Evolutionary conservation across 345 rosid species (phyloP).

Genomic region (Lagerstroemia speciosa): DNA sequence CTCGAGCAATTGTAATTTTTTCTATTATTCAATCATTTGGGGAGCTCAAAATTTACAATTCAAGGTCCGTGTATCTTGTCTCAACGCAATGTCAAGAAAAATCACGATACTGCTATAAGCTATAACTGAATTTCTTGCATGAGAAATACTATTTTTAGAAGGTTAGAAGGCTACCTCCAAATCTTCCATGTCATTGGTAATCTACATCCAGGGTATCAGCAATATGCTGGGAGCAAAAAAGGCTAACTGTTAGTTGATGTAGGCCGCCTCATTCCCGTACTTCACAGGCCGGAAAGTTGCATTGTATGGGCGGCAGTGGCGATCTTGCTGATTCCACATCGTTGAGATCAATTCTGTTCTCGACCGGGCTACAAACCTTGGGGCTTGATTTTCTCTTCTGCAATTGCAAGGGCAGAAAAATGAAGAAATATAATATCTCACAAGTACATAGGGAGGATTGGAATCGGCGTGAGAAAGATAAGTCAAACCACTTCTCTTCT

Average conservation of each 20-base stretch:
- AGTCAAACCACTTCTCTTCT: slow-evolving; percentile 7
- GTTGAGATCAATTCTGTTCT: slow-evolving; percentile 33
- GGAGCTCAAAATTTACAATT: neutral
- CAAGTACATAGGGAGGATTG: neutral
- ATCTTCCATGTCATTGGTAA: neutral
- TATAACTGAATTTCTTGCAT: neutral
- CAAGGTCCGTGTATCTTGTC: neutral
- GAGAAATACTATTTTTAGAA: neutral
- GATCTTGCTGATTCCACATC: slow-evolving; percentile 33
- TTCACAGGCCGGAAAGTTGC: slow-evolving; percentile 35
- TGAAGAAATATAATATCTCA: neutral
- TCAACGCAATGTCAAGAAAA: neutral
- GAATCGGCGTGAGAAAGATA: slow-evolving; percentile 1
- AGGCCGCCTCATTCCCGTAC: slow-evolving; percentile 17
- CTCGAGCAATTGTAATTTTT: neutral
- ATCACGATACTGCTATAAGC: neutral
- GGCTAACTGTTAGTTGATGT: neutral
- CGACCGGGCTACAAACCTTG: slow-evolving; percentile 29
- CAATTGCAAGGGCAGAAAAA: slow-evolving; percentile 22
- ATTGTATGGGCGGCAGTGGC: slow-evolving; percentile 44
- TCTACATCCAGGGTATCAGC: neutral
- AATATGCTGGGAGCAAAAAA: neutral
- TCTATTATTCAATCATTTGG: neutral
- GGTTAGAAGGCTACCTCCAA: neutral
- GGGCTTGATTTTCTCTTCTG: slow-evolving; percentile 58